phyloP scores from a whole-genome alignment of 176 grass and related monocot genomes.

The Hordeum marinum region DNA sequence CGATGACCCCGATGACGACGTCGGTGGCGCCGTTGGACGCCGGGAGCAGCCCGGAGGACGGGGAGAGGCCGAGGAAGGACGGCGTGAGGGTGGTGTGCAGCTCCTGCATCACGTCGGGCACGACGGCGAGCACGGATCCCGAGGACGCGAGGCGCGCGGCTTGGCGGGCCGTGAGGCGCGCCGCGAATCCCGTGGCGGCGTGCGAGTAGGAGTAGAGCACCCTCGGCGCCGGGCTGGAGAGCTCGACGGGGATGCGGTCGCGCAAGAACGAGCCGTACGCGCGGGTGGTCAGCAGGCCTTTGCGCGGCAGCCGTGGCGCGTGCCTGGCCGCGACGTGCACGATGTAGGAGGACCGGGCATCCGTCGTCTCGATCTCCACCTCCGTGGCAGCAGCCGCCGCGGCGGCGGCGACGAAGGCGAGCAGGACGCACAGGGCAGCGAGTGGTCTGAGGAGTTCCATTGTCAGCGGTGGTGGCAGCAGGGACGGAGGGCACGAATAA shows the following conservation, averaged over 20 bases:
- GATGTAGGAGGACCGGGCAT: neutral
- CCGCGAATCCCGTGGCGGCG: conserved; percentile 39
- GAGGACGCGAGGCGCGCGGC: conserved; percentile 32
- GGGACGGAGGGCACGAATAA: neutral
- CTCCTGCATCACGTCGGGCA: neutral
- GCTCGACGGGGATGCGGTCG: neutral
- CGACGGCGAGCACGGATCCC: conserved; percentile 34
- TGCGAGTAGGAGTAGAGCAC: conserved; percentile 30
- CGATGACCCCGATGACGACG: conserved; percentile 3
- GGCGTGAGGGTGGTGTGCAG: conserved; percentile 44
- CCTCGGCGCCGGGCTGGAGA: neutral
- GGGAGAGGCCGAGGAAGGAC: conserved; percentile 47
- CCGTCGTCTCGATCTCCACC: neutral
- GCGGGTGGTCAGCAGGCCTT: neutral
- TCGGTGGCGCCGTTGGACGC: conserved; percentile 12
- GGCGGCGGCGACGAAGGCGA: neutral
- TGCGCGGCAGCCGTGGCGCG: neutral
- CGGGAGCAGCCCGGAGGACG: conserved; percentile 24
- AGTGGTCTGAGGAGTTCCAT: neutral
- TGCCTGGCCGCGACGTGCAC: neutral
- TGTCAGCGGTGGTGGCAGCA: neutral
- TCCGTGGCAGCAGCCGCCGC: neutral
- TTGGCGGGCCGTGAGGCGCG: conserved; percentile 31
- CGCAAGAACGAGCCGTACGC: neutral
- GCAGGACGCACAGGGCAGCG: neutral